Conservation (phyloP, 2,329 filamentous ascomycete species). For the Colletotrichum costaricense region DNA sequence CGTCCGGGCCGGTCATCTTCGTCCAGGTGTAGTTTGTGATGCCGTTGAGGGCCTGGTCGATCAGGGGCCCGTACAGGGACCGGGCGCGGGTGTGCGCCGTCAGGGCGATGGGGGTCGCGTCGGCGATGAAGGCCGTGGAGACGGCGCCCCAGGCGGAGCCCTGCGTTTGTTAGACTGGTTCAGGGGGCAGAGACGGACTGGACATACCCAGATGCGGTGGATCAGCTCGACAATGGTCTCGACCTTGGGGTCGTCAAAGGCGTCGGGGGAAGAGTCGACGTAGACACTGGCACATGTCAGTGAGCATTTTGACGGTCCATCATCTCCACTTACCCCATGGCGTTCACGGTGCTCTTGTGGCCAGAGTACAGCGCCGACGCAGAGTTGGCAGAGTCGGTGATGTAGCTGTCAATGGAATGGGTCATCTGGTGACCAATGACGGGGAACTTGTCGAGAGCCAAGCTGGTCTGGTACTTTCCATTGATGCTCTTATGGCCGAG, state of each 20-base stretch:
- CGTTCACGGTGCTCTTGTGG: constrained; percentile 87
- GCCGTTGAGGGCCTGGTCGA: constrained; percentile 82
- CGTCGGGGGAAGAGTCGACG: constrained; percentile 77
- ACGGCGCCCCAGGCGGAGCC: constrained; percentile 73
- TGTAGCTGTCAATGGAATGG: constrained; percentile 85
- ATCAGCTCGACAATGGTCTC: constrained; percentile 86
- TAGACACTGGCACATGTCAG: constrained; percentile 65
- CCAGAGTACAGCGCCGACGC: constrained; percentile 85
- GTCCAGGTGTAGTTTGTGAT: constrained; percentile 87
- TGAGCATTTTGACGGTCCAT: neutral
- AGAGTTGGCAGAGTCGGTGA: constrained; percentile 88
- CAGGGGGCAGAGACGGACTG: constrained; percentile 47
- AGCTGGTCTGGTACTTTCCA: constrained; percentile 80
- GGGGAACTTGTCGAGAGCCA: constrained; percentile 86
- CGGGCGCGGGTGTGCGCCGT: constrained; percentile 79
- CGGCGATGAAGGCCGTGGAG: constrained; percentile 83
- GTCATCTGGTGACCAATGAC: constrained; percentile 92
- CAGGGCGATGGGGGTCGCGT: constrained; percentile 84
- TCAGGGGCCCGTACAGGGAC: constrained; percentile 75
- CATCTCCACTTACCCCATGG: constrained; percentile 67
- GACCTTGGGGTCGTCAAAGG: constrained; percentile 87
- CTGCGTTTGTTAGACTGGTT: constrained; percentile 37
- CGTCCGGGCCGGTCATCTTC: constrained; percentile 78
- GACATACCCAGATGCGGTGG: constrained; percentile 73
- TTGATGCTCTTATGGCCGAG: constrained; percentile 87